These are phyloP conservation scores for Naematelia aurantialba DNA, from an alignment of 768 basidiomycete genomes.

Conservation along the genomic window DNA sequence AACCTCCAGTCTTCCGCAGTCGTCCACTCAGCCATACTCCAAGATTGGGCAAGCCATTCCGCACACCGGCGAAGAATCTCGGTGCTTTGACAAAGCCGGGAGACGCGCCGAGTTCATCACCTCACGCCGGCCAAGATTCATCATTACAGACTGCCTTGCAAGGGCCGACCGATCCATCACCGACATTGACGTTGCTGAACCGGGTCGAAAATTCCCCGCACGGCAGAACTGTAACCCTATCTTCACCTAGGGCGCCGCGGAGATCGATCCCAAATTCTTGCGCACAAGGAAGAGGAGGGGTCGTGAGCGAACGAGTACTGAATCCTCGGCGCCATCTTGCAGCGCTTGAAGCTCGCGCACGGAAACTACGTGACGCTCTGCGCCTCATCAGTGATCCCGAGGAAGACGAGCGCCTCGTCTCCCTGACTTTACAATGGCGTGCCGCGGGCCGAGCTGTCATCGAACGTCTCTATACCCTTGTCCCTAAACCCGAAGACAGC, in stretches of 20 bases:
- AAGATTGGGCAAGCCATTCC: background rate
- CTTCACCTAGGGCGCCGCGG: too few species aligned
- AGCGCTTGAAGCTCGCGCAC: constrained; percentile 23
- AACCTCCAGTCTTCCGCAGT: background rate
- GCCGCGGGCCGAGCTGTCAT: constrained; percentile 40
- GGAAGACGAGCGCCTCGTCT: constrained; percentile 32
- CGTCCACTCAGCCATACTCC: background rate
- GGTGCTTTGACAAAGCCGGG: background rate
- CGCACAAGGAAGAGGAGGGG: too few species aligned
- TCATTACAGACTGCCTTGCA: background rate
- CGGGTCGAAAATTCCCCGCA: too few species aligned
- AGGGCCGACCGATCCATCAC: background rate
- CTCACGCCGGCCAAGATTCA: too few species aligned
- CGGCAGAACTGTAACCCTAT: too few species aligned
- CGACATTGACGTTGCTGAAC: background rate
- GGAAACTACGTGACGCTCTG: constrained; percentile 33
- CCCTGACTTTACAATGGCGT: constrained; percentile 33
- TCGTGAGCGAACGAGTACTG: too few species aligned
- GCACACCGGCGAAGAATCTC: background rate
- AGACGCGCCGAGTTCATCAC: background rate
- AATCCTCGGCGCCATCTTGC: constrained; percentile 9
- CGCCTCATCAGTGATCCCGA: constrained; percentile 24
- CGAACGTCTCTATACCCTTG: constrained; percentile 32
- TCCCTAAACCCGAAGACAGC: constrained; percentile 29
- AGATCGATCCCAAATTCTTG: too few species aligned